A percentile compares a stretch with the other conserved stretches of the same genome.
phyloP scores from a whole-genome alignment of 163 green algal genomes.

The Trebouxiophyceae sp. region DNA sequence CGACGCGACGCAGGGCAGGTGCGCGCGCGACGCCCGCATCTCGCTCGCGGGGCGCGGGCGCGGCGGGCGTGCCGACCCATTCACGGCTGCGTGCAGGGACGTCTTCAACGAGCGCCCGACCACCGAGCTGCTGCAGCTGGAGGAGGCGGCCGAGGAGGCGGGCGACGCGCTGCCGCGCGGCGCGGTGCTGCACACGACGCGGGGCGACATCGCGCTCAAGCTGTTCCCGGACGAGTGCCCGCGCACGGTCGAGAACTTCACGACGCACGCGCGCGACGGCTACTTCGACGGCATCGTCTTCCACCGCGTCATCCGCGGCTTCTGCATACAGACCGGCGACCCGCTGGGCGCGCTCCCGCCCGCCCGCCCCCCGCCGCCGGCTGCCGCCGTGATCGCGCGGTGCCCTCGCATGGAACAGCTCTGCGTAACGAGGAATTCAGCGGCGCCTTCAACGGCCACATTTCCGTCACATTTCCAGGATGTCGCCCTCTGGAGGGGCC shows the following conservation, averaged over 20 bases:
- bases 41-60: no score
- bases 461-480: no score
- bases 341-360: slow-evolving; percentile 75
- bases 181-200: slow-evolving; percentile 75
- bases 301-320: slow-evolving; percentile 97
- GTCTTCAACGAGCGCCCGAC: slow-evolving; percentile 97
- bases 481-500: no score
- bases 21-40: no score
- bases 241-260: slow-evolving; percentile 96
- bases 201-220: slow-evolving; percentile 87
- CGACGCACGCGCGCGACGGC: slow-evolving; percentile 79
- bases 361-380: no score
- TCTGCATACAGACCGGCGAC: slow-evolving; percentile 98
- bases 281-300: slow-evolving; percentile 96
- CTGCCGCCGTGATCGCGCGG: no score
- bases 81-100: slow-evolving; percentile 71
- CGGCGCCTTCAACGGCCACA: no score
- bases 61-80: no score
- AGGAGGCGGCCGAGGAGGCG: slow-evolving; percentile 19
- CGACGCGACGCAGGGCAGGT: slow-evolving; percentile 37
- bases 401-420: no score
- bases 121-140: slow-evolving; percentile 40
- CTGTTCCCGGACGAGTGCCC: slow-evolving; percentile 95
- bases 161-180: slow-evolving; percentile 45
- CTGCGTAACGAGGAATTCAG: no score